These are phyloP conservation scores for Yamadazyma sp. DNA, from an alignment of 805 yeast species.

Conservation along the genomic window DNA sequence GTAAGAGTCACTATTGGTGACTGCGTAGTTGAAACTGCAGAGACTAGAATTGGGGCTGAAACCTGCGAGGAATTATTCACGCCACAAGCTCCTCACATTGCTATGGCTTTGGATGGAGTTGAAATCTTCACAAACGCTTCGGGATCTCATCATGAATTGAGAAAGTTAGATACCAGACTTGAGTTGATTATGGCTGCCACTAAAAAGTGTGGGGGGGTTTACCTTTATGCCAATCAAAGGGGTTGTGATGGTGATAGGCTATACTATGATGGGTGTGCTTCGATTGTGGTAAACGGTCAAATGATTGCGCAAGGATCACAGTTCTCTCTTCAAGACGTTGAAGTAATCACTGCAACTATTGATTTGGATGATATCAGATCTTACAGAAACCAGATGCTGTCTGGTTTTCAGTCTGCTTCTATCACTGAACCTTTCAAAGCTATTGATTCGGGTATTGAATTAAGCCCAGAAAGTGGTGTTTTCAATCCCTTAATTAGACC, in stretches of 20 bases:
- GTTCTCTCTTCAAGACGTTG: constrained; percentile 87
- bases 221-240: constrained; percentile 88
- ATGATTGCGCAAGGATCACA: constrained; percentile 93
- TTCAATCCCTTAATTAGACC: constrained; percentile 67
- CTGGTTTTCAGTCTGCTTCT: constrained; percentile 67
- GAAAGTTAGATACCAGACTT: constrained; percentile 84
- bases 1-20: constrained; percentile 79
- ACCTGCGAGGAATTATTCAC: constrained; percentile 98
- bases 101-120: constrained; percentile 93
- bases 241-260: constrained; percentile 98
- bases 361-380: constrained; percentile 89
- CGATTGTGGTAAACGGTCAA: constrained; percentile 88
- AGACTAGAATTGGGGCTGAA: constrained; percentile 93
- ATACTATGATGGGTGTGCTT: constrained; percentile 96
- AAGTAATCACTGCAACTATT: constrained; percentile 92
- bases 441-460: constrained; percentile 60
- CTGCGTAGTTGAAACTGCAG: constrained; percentile 79
- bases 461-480: constrained; percentile 58
- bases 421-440: constrained; percentile 49
- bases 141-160: constrained; percentile 96
- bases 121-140: constrained; percentile 94
- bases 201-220: constrained; percentile 93
- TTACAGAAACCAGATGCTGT: constrained; percentile 73
- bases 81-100: constrained; percentile 92
- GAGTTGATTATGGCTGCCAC: constrained; percentile 89